Percentiles rank a stretch among this genome's conserved stretches.
Evolutionary conservation across 1,284 basidiomycete genomes (phyloP).

Genomic region (Athelia psychrophila): DNA sequence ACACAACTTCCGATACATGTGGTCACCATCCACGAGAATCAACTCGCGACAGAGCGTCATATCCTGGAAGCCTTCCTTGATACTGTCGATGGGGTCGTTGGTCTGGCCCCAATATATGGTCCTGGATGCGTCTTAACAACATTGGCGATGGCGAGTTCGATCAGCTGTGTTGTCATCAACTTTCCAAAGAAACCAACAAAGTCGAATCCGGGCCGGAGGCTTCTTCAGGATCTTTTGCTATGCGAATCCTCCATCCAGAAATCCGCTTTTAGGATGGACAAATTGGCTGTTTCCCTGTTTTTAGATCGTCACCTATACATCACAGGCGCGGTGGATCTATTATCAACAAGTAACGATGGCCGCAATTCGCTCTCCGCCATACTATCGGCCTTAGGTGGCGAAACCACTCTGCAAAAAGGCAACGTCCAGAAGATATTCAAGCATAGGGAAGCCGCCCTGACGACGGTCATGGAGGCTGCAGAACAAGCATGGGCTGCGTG

Average conservation of each 20-base stretch:
- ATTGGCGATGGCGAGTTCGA: slow-evolving; percentile 34
- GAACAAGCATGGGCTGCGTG: slow-evolving; percentile 44
- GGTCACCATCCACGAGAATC: slow-evolving; percentile 16
- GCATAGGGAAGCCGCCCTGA: slow-evolving; percentile 12
- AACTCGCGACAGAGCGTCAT: slow-evolving; percentile 12
- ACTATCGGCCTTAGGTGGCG: slow-evolving; percentile 36
- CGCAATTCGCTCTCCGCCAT: slow-evolving; percentile 34
- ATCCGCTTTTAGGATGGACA: slow-evolving; percentile 43
- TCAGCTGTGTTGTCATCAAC: slow-evolving; percentile 28
- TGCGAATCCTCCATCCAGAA: slow-evolving; percentile 23
- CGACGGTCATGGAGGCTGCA: slow-evolving; percentile 19
- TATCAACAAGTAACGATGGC: slow-evolving; percentile 24
- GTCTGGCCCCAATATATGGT: slow-evolving; percentile 38
- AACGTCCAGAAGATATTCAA: slow-evolving; percentile 32
- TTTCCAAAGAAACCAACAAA: slow-evolving; percentile 13
- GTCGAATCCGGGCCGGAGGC: slow-evolving; percentile 15
- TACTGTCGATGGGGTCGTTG: slow-evolving; percentile 22
- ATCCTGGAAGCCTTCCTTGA: slow-evolving; percentile 25
- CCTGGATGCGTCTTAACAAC: slow-evolving; percentile 26
- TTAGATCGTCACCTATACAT: slow-evolving; percentile 38
- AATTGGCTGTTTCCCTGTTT: slow-evolving; percentile 37
- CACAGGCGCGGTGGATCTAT: slow-evolving; percentile 40
- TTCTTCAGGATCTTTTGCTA: slow-evolving; percentile 28
- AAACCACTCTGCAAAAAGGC: slow-evolving; percentile 21
- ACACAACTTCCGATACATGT: slow-evolving; percentile 22